Evolutionary conservation across 2,329 filamentous ascomycete genomes (phyloP).

Genomic region (Alternaria incomplexa): DNA sequence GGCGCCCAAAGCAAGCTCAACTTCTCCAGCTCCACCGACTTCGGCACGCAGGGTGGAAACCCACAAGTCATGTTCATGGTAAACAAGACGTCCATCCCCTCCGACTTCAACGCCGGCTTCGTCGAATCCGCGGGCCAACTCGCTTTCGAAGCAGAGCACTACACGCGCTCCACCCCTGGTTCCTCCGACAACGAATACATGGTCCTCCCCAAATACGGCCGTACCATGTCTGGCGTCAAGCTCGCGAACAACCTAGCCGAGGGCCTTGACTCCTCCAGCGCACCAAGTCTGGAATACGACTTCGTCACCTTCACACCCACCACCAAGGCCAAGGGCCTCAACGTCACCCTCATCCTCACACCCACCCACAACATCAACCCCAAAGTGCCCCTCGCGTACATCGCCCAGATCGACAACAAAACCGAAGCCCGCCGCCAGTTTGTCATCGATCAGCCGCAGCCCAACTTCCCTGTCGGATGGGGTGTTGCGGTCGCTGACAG

Average conservation of each 20-base stretch:
- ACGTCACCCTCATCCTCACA: conserved; percentile 51
- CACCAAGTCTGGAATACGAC: conserved; percentile 45
- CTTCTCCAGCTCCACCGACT: conserved; percentile 42
- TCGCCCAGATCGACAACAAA: conserved; percentile 55
- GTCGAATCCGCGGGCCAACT: conserved; percentile 45
- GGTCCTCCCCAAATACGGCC: conserved; percentile 44
- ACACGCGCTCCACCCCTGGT: conserved; percentile 37
- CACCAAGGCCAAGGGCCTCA: conserved; percentile 38
- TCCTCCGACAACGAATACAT: conserved; percentile 35
- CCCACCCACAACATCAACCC: conserved; percentile 60
- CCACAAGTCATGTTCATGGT: conserved; percentile 42
- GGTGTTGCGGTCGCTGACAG: conserved; percentile 56
- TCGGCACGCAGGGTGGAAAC: conserved; percentile 45
- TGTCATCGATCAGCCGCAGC: conserved; percentile 50
- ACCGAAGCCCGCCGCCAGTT: conserved; percentile 50
- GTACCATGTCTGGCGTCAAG: conserved; percentile 45
- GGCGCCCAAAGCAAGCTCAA: conserved; percentile 42
- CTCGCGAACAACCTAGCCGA: conserved; percentile 36
- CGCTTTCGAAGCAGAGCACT: conserved; percentile 48
- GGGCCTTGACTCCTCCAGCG: conserved; percentile 33
- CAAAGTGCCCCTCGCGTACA: conserved; percentile 57
- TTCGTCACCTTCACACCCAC: conserved; percentile 46
- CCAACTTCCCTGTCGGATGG: conserved; percentile 57
- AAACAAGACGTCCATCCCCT: conserved; percentile 44
- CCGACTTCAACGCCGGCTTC: conserved; percentile 41